A percentile compares a stretch with the other conserved stretches of the same genome.
phyloP scores from a whole-genome alignment of 352 stramenopile genomes.

The Phytophthora tentaculata region DNA sequence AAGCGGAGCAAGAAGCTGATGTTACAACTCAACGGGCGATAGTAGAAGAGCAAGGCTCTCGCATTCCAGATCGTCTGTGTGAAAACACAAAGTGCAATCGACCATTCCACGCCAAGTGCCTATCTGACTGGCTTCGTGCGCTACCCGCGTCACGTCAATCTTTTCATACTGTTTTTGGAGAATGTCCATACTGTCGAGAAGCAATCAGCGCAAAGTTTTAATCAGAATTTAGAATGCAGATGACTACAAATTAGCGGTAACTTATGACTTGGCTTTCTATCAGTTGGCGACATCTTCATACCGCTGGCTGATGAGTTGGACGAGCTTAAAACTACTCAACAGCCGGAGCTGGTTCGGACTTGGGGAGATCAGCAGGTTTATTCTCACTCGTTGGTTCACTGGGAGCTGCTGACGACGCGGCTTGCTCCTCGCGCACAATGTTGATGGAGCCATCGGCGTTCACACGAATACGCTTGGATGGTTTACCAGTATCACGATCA shows the following conservation, averaged over 20 bases:
- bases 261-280: conserved; percentile 25
- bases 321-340: conserved; percentile 28
- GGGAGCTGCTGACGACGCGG: too few species aligned
- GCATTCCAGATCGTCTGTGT: conserved; percentile 85
- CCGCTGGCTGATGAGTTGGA: conserved; percentile 9
- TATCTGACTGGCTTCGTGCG: conserved; percentile 91
- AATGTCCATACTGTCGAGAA: conserved; percentile 91
- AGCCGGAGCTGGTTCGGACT: conserved; percentile 27
- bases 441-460: conserved; percentile 73
- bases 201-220: conserved; percentile 84
- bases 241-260: conserved; percentile 32
- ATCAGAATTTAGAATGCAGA: conserved; percentile 23
- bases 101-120: conserved; percentile 87
- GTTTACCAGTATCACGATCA: conserved; percentile 48
- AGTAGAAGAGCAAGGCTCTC: conserved; percentile 12
- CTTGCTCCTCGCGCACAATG: conserved; percentile 44
- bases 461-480: conserved; percentile 60
- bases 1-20: conserved; percentile 2
- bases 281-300: conserved; percentile 19
- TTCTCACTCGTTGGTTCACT: conserved; percentile 10
- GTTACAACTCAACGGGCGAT: neutral
- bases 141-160: conserved; percentile 88
- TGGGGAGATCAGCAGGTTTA: conserved; percentile 19
- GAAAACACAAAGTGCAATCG: conserved; percentile 87
- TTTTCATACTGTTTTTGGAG: conserved; percentile 90